These are phyloP conservation scores for Quercus parvula DNA, from an alignment of 306 rosid species.

Conservation along the genomic window DNA sequence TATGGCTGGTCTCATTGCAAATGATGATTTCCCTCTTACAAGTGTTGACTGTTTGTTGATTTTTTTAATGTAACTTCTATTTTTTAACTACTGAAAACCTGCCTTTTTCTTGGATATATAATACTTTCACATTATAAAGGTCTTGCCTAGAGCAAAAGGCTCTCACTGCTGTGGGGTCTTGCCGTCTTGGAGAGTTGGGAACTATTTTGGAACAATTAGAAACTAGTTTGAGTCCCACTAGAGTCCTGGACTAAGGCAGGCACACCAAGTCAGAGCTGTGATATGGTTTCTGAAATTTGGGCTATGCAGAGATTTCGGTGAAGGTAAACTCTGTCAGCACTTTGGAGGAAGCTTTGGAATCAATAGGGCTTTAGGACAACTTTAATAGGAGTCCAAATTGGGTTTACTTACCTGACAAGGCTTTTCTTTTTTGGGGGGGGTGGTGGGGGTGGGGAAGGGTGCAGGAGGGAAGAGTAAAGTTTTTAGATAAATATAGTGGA, in stretches of 20 bases:
- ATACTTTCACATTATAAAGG: no score
- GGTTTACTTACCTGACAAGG: no score
- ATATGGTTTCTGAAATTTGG: background rate
- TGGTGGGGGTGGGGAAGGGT: no score
- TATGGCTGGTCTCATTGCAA: background rate
- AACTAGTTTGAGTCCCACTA: no score
- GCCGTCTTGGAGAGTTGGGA: no score
- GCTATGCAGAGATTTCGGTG: background rate
- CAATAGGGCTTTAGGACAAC: background rate
- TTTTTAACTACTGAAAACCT: background rate
- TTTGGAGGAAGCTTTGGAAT: background rate
- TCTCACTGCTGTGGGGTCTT: no score
- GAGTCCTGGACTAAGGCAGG: background rate
- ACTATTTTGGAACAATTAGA: no score
- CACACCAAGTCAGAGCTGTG: background rate
- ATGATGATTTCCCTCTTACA: background rate
- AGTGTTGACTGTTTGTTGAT: background rate
- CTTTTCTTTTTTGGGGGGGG: no score
- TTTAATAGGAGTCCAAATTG: no score
- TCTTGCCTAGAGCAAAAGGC: no score
- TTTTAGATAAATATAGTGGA: background rate
- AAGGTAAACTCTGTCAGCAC: background rate
- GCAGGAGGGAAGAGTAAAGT: background rate
- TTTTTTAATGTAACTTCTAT: background rate
- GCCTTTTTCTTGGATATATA: background rate